Conservation (phyloP, 257 asterid species). For the Lycium barbarum region DNA sequence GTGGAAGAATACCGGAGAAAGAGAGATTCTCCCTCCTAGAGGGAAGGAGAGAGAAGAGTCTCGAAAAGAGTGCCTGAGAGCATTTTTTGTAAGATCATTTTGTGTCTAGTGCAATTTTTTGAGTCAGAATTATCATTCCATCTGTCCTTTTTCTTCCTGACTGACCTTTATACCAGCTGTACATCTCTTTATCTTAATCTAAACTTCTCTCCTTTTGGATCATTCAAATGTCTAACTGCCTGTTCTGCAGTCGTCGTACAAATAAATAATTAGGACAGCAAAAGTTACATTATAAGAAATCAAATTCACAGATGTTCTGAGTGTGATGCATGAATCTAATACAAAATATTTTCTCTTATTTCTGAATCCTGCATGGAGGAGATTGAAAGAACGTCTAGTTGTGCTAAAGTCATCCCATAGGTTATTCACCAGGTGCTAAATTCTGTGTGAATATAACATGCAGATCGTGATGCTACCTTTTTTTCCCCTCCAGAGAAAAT, state of each 20-base stretch:
- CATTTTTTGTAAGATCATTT: too few relatives aligned
- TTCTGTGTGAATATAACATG: background rate
- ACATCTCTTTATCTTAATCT: conserved; percentile 8
- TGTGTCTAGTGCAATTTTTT: too few relatives aligned
- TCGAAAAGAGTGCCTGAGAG: too few relatives aligned
- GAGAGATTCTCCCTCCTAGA: too few relatives aligned
- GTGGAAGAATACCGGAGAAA: too few relatives aligned
- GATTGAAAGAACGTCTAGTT: background rate
- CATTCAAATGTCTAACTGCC: background rate
- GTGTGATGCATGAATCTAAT: background rate
- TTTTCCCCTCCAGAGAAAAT: background rate
- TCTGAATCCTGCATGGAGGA: conserved; percentile 3
- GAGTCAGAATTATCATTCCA: conserved; percentile 7
- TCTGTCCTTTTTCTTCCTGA: background rate
- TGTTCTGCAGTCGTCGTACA: background rate
- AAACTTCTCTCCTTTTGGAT: background rate
- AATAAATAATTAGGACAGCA: background rate
- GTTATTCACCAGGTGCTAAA: background rate
- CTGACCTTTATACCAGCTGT: background rate
- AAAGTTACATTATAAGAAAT: background rate
- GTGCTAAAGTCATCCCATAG: conserved; percentile 3
- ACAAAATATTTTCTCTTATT: background rate
- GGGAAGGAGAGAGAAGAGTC: too few relatives aligned
- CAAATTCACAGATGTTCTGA: background rate
- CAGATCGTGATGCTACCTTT: background rate